Conservation (phyloP, 2,329 filamentous ascomycete species). For the Apiospora arundinis region DNA sequence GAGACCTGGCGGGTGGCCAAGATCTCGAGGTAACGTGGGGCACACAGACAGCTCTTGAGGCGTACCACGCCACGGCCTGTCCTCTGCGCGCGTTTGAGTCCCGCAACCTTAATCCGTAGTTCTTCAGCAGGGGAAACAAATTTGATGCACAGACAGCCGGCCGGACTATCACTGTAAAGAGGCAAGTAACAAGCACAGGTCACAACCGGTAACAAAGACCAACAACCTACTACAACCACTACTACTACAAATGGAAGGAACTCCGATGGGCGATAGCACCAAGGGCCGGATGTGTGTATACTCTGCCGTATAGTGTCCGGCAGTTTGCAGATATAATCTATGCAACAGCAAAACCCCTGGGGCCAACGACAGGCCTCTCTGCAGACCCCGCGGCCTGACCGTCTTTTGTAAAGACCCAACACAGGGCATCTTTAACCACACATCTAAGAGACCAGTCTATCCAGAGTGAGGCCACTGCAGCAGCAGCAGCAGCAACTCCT, state of each 20-base stretch:
- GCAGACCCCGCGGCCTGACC: neutral
- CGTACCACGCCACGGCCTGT: neutral
- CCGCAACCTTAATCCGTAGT: constrained; percentile 9
- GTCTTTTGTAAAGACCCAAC: neutral
- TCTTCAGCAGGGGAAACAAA: no score
- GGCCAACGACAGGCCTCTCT: neutral
- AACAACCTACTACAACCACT: neutral
- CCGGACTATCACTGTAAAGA: neutral
- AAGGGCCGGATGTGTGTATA: neutral
- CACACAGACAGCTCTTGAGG: neutral
- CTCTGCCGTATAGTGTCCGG: neutral
- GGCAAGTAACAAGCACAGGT: neutral
- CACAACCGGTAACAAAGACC: neutral
- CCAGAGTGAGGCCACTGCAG: neutral
- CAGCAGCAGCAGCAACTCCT: neutral
- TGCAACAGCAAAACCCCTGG: neutral
- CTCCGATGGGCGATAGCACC: neutral
- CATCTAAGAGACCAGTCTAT: neutral
- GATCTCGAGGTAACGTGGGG: neutral
- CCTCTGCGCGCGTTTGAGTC: neutral
- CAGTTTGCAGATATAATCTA: neutral
- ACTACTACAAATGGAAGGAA: neutral
- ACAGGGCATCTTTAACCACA: neutral
- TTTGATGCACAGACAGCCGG: neutral
- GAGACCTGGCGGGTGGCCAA: neutral